Percentiles rank a stretch among this genome's conserved stretches.
These are phyloP conservation scores for Talaromyces rugulosus DNA, from an alignment of 2,329 filamentous ascomycete species.

Conservation along the genomic window DNA sequence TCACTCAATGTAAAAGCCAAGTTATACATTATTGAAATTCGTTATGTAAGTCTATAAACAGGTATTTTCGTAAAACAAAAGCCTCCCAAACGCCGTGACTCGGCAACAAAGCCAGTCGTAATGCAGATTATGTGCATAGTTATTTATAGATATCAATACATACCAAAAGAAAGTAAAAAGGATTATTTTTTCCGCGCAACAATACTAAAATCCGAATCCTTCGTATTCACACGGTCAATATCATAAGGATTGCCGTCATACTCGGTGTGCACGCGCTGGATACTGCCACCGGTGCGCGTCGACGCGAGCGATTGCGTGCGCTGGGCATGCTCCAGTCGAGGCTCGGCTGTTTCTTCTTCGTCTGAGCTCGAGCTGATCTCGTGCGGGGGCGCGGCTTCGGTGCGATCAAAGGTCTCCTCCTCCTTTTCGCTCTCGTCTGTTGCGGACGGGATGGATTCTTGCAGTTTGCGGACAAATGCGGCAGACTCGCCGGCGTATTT, in stretches of 20 bases:
- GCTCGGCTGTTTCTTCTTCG: conserved; percentile 12
- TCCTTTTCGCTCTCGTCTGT: conserved; percentile 18
- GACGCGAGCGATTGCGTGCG: conserved; percentile 27
- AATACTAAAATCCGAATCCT: conserved; percentile 23
- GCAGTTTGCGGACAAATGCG: conserved; percentile 34
- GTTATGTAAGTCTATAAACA: not conserved
- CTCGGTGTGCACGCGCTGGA: conserved; percentile 16
- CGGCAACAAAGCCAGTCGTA: conserved; percentile 1
- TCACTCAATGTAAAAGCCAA: no score
- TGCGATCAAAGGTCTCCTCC: conserved; percentile 26
- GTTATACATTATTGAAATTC: not conserved
- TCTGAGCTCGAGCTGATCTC: conserved; percentile 21
- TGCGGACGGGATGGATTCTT: conserved; percentile 15
- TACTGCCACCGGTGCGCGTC: conserved; percentile 17
- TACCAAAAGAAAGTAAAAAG: not conserved
- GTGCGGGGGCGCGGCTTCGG: conserved; percentile 26
- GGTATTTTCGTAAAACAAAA: not conserved
- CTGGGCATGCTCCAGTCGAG: conserved; percentile 9
- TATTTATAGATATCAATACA: not conserved
- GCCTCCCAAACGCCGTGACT: not conserved
- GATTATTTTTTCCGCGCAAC: not conserved
- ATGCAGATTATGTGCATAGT: conserved; percentile 1
- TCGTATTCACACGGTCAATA: conserved; percentile 42
- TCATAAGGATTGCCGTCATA: conserved; percentile 44
- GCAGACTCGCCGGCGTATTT: conserved; percentile 37